Evolutionary conservation across 2,329 filamentous ascomycete species (phyloP).

Genomic region (Neopestalotiopsis sp.): DNA sequence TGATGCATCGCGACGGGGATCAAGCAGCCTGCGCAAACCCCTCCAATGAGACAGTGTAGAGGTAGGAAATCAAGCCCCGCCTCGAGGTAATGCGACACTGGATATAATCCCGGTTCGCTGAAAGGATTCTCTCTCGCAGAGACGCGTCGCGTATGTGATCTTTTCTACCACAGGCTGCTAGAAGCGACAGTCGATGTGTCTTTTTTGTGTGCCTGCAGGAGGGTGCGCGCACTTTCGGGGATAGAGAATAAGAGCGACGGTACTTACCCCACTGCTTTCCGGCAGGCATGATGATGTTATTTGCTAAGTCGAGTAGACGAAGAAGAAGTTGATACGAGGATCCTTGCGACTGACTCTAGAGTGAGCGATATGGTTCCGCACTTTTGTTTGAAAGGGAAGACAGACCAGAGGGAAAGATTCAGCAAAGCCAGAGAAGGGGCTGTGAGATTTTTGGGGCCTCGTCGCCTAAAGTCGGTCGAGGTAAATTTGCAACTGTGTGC

Average conservation of each 20-base stretch:
- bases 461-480: slow-evolving; percentile 1
- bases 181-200: slow-evolving; percentile 25
- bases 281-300: slow-evolving; percentile 20
- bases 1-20: slow-evolving; percentile 15
- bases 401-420: background rate
- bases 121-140: slow-evolving; percentile 4
- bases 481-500: slow-evolving; percentile 15
- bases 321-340: background rate
- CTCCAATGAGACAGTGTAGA: slow-evolving; percentile 24
- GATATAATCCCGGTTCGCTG: slow-evolving; percentile 6
- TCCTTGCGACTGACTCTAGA: slow-evolving; percentile 1
- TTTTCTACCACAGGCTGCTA: slow-evolving; percentile 9
- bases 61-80: slow-evolving; percentile 22
- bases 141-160: slow-evolving; percentile 18
- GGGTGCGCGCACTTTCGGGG: slow-evolving; percentile 4
- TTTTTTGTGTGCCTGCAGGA: slow-evolving; percentile 8
- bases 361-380: background rate
- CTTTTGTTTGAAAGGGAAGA: background rate
- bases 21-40: slow-evolving; percentile 22
- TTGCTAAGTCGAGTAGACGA: background rate
- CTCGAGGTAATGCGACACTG: slow-evolving; percentile 18
- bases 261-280: slow-evolving; percentile 24
- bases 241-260: background rate
- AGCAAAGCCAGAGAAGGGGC: background rate
- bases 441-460: slow-evolving; percentile 9